Percentiles rank a stretch among this genome's conserved stretches.
Evolutionary conservation across 2,329 filamentous ascomycete genomes (phyloP).

Genomic region (Colletotrichum higginsianum): DNA sequence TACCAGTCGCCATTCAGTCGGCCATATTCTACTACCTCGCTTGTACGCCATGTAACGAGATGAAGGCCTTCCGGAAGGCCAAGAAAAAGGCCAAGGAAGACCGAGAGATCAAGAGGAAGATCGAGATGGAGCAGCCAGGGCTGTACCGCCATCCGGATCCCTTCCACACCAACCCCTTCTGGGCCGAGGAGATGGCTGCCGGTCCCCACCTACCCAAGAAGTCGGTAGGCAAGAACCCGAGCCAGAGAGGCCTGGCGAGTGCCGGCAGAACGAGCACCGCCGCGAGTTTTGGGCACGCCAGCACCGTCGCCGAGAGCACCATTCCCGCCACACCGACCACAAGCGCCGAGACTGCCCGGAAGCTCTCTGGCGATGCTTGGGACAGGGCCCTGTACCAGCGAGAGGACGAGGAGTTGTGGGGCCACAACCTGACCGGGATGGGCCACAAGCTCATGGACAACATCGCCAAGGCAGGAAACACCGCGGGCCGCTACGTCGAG

Average conservation of each 20-base stretch:
- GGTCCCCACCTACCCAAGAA: conserved; percentile 82
- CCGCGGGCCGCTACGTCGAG: conserved; percentile 68
- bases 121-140: conserved; percentile 79
- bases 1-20: conserved; percentile 77
- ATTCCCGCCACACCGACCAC: conserved; percentile 58
- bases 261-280: conserved; percentile 69
- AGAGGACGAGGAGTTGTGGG: conserved; percentile 91
- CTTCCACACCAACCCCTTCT: conserved; percentile 90
- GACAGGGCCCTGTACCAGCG: conserved; percentile 86
- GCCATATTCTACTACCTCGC: conserved; percentile 84
- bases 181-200: conserved; percentile 87
- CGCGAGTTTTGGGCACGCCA: conserved; percentile 54
- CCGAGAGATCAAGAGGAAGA: conserved; percentile 74
- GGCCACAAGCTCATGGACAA: conserved; percentile 72
- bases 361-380: conserved; percentile 72
- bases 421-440: conserved; percentile 69
- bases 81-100: conserved; percentile 79
- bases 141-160: conserved; percentile 85
- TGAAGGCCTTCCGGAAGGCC: conserved; percentile 78
- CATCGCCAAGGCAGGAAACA: conserved; percentile 71
- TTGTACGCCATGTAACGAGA: conserved; percentile 83
- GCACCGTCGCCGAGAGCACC: conserved; percentile 55
- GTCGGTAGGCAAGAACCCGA: conserved; percentile 69
- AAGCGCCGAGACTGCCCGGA: conserved; percentile 63
- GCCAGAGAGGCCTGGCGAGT: conserved; percentile 68